Evolutionary conservation across 2,329 filamentous ascomycete species (phyloP).

Genomic region (Alternaria conjuncta): DNA sequence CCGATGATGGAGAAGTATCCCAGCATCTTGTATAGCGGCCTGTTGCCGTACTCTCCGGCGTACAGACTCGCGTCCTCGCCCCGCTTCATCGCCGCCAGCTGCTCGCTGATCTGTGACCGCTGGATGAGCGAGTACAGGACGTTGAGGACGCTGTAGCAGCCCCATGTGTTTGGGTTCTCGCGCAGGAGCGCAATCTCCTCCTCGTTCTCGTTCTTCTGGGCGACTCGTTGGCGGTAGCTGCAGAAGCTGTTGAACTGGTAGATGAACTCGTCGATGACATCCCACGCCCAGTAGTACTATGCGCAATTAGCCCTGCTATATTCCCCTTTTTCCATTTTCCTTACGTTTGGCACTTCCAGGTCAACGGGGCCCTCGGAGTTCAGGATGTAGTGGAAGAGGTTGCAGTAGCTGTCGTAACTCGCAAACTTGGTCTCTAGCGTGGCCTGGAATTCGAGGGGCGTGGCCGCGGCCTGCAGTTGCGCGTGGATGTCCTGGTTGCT

Average conservation of each 20-base stretch:
- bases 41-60: constrained; percentile 92
- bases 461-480: constrained; percentile 87
- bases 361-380: constrained; percentile 99
- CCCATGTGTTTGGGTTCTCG: constrained; percentile 99
- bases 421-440: constrained; percentile 96
- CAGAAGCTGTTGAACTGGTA: constrained; percentile 99
- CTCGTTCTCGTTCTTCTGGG: constrained; percentile 80
- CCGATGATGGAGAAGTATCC: constrained; percentile 99
- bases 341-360: constrained; percentile 92
- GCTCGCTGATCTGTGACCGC: constrained; percentile 96
- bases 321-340: constrained; percentile 48
- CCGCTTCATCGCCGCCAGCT: constrained; percentile 91
- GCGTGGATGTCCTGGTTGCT: constrained; percentile 92
- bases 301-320: constrained; percentile 14
- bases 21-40: constrained; percentile 96
- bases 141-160: constrained; percentile 98
- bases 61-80: constrained; percentile 88
- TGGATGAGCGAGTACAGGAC: constrained; percentile 99
- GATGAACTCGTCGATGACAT: constrained; percentile 99
- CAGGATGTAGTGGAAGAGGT: constrained; percentile 97
- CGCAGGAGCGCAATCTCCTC: constrained; percentile 91
- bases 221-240: constrained; percentile 91
- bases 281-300: constrained; percentile 99
- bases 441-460: constrained; percentile 94
- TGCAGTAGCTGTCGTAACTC: constrained; percentile 99